phyloP scores from a whole-genome alignment of 2,329 filamentous ascomycete genomes.

The Alternaria sp. region DNA sequence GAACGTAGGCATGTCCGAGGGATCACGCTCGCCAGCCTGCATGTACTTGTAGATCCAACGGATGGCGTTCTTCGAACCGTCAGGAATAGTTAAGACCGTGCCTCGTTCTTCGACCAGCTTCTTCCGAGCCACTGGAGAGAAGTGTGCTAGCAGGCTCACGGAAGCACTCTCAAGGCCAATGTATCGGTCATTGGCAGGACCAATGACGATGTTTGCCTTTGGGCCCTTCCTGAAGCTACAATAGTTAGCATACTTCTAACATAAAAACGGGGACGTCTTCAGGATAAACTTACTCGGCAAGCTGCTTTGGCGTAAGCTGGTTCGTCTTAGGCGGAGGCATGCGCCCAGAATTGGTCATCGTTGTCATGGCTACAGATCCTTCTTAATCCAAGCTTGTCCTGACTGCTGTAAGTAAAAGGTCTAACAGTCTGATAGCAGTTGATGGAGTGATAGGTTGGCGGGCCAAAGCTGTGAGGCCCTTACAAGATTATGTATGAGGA shows the following conservation, averaged over 20 bases:
- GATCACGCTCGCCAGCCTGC: slow-evolving; percentile 24
- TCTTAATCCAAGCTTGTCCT: neutral
- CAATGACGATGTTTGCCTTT: slow-evolving; percentile 22
- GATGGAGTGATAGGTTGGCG: neutral
- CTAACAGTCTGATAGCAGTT: neutral
- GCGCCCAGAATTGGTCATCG: neutral
- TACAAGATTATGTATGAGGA: neutral
- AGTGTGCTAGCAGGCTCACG: slow-evolving; percentile 22
- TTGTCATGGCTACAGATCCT: neutral
- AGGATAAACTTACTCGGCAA: slow-evolving; percentile 1
- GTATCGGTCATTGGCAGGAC: slow-evolving; percentile 16
- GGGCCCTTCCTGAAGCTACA: slow-evolving; percentile 22
- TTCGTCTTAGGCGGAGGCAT: neutral
- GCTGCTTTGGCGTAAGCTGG: neutral
- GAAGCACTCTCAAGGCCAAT: slow-evolving; percentile 29
- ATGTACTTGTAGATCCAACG: slow-evolving; percentile 35
- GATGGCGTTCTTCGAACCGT: slow-evolving; percentile 21
- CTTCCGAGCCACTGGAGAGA: slow-evolving; percentile 22
- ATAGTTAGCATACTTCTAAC: neutral
- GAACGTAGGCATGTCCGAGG: slow-evolving; percentile 7
- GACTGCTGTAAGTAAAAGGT: neutral
- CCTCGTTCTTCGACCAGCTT: slow-evolving; percentile 13
- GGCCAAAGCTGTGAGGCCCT: neutral
- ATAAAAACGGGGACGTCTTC: neutral
- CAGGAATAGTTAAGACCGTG: slow-evolving; percentile 15